Conservation (phyloP, 1,139 yeast species). For the Geotrichum restrictum region DNA sequence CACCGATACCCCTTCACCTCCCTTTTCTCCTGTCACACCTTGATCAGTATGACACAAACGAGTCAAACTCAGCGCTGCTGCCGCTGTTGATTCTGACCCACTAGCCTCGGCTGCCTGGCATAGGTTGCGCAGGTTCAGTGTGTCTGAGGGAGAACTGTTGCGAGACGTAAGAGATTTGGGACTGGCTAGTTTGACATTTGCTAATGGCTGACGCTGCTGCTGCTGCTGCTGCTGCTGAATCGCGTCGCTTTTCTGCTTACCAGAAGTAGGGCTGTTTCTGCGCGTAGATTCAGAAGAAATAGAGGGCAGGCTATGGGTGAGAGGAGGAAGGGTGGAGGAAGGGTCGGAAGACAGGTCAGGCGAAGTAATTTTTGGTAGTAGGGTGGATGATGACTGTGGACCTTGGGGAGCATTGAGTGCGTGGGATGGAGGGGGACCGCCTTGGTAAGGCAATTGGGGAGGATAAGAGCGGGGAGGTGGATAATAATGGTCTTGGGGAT, state of each 20-base stretch:
- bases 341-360: not conserved
- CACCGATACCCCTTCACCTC: too few relatives aligned
- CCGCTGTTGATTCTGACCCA: not conserved
- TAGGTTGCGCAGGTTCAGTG: conserved; percentile 8
- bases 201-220: too few relatives aligned
- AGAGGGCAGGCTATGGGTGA: not conserved
- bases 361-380: not conserved
- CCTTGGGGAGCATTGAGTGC: not conserved
- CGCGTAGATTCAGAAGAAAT: not conserved
- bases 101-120: conserved; percentile 8
- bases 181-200: not conserved
- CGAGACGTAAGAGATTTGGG: not conserved
- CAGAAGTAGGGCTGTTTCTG: not conserved
- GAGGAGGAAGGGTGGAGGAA: not conserved
- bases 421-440: too few relatives aligned
- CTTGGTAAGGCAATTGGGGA: not conserved
- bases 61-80: not conserved
- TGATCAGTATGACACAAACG: not conserved
- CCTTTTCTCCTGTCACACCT: too few relatives aligned
- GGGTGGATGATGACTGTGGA: too few relatives aligned
- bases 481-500: conserved; percentile 1
- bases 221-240: too few relatives aligned
- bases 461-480: not conserved
- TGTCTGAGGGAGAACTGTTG: conserved; percentile 4
- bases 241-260: not conserved